Percentiles rank a stretch among this genome's conserved stretches.
Evolutionary conservation across 768 basidiomycete species (phyloP).

Genomic region (Tricholoma flavovirens): DNA sequence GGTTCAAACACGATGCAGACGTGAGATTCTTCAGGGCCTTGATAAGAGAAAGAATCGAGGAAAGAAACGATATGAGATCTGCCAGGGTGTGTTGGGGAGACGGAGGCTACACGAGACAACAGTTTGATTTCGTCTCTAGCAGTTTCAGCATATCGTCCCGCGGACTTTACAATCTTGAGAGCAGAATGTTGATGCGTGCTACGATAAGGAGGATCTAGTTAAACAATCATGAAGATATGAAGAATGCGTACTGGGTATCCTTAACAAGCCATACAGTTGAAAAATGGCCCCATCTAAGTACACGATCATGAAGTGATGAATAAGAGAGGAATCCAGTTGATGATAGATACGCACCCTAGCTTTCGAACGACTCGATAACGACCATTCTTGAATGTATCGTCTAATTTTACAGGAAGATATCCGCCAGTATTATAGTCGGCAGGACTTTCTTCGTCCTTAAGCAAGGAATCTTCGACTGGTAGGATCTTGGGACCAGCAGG

Average conservation of each 20-base stretch:
- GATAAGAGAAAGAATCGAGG: slow-evolving; percentile 83
- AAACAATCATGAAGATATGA: slow-evolving; percentile 4
- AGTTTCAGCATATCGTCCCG: slow-evolving; percentile 91
- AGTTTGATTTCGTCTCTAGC: slow-evolving; percentile 96
- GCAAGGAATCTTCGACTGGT: slow-evolving; percentile 57
- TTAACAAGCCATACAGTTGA: slow-evolving; percentile 92
- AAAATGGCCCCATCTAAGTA: slow-evolving; percentile 94
- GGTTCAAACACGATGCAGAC: slow-evolving; percentile 92
- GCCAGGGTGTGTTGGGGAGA: slow-evolving; percentile 74
- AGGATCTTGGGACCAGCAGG: slow-evolving; percentile 62
- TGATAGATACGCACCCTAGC: slow-evolving; percentile 55
- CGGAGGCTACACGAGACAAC: slow-evolving; percentile 64
- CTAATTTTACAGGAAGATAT: slow-evolving; percentile 75
- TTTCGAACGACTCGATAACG: slow-evolving; percentile 87
- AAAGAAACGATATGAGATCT: slow-evolving; percentile 80
- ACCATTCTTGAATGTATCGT: slow-evolving; percentile 77
- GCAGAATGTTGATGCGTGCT: slow-evolving; percentile 79
- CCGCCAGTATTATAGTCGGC: slow-evolving; percentile 80
- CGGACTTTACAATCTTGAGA: slow-evolving; percentile 93
- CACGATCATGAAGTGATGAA: slow-evolving; percentile 10
- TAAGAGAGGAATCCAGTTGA: slow-evolving; percentile 18
- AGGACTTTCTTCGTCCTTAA: slow-evolving; percentile 78
- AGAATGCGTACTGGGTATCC: slow-evolving; percentile 55
- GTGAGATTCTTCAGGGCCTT: slow-evolving; percentile 65
- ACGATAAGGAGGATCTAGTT: slow-evolving; percentile 10